These are phyloP conservation scores for Lippia alba DNA, from an alignment of 305 asterid genomes.

Conservation along the genomic window DNA sequence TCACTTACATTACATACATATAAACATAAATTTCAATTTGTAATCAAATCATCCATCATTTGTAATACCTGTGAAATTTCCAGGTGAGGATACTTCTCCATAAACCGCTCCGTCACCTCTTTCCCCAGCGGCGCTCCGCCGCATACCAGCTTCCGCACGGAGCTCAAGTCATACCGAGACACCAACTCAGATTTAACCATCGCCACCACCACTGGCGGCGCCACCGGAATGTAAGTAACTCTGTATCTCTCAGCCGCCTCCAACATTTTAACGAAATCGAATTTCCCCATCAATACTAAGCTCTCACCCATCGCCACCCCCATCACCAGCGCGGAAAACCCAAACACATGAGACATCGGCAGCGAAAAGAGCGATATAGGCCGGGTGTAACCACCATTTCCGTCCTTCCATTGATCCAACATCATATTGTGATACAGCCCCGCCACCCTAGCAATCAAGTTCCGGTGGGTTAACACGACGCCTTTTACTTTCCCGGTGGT, in stretches of 20 bases:
- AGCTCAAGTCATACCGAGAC: slow-evolving; percentile 59
- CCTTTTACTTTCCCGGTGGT: slow-evolving; percentile 84
- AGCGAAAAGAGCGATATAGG: slow-evolving; percentile 57
- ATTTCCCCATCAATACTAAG: slow-evolving; percentile 56
- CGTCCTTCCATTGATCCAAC: not conserved
- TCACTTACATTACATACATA: too few species aligned
- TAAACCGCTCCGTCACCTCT: slow-evolving; percentile 65
- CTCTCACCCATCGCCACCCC: slow-evolving; percentile 71
- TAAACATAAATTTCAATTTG: too few species aligned
- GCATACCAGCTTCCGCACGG: slow-evolving; percentile 61
- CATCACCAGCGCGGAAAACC: slow-evolving; percentile 71
- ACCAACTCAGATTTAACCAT: slow-evolving; percentile 77
- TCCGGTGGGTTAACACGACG: slow-evolving; percentile 74
- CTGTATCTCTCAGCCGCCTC: slow-evolving; percentile 61
- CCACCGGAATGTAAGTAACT: slow-evolving; percentile 69
- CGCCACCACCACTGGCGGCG: slow-evolving; percentile 88
- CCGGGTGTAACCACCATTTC: slow-evolving; percentile 12
- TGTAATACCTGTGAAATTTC: slow-evolving; percentile 61
- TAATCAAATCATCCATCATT: too few species aligned
- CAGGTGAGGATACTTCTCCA: slow-evolving; percentile 57
- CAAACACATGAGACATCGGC: slow-evolving; percentile 83
- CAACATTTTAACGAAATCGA: slow-evolving; percentile 72
- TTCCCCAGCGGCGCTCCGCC: slow-evolving; percentile 96
- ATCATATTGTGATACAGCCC: slow-evolving; percentile 41
- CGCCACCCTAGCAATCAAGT: slow-evolving; percentile 17